Base-by-base conservation (phyloP, 2,329 filamentous ascomycete genomes). In the Ceratocystis albifundus region DNA sequence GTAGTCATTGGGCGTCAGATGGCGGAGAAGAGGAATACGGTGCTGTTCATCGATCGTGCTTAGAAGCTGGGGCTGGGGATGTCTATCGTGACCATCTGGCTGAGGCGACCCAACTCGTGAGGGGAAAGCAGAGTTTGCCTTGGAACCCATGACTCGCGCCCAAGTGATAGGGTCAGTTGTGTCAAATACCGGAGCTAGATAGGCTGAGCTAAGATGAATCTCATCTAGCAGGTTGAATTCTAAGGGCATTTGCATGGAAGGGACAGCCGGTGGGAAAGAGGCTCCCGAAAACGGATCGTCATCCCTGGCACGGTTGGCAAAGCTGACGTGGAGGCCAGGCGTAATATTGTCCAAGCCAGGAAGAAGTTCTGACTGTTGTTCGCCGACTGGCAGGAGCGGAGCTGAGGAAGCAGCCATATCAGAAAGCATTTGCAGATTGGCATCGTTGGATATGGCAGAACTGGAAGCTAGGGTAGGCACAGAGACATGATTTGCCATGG, bases 51-150 rank as follows among this genome's bases (percentile, higher is more conserved):
- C 74, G 15, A 71, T 70, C 8, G 71, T 62, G 28, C 74, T 70
- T 62, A 65, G 53, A 61, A 57, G 64, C 50, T 57, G 45, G 25
- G 64, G 64, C 30, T 68, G 45, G 22, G 61, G 61, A 53, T 50
- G 55, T 45, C 61, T 46, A 48, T 82, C 80, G 61, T 80, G 77
- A n/a, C 75, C 72, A 68, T 84, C 82, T 0, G 81, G 81, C 30
- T 79, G 78, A 48, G 83, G 75, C 0, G 82, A 83, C 0, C 79
- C 78, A 53, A 84, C 81, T 17, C 82, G 76, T 1, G 81, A 82
- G 1, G 82, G 80, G 65, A 83, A 81, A 15, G 80, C 78, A 8
- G 81, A 81, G 1, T 77, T 74, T 5, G 80, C 76, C 69, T 81
- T 82, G 1, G 80, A 80, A 2, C 74, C 73, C 10, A 68, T 62